phyloP scores from a whole-genome alignment of 768 basidiomycete species.

The Pleurotus citrinopileatus region DNA sequence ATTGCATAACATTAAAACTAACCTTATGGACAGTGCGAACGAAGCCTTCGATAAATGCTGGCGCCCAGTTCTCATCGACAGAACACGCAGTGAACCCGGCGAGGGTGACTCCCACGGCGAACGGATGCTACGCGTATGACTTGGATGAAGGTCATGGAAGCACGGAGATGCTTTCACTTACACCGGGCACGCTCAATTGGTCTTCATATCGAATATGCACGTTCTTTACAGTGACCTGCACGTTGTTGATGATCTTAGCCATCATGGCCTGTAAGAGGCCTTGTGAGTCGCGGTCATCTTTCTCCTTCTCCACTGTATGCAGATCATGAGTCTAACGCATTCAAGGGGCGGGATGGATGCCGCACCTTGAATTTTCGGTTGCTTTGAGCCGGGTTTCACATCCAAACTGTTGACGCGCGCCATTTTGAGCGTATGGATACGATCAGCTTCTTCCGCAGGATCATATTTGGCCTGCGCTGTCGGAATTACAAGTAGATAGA shows the following conservation, averaged over 20 bases:
- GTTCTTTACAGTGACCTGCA: conserved; percentile 94
- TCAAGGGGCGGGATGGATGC: conserved; percentile 10
- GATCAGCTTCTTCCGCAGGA: conserved; percentile 76
- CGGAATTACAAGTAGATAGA: conserved; percentile 91
- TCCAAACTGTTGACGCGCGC: conserved; percentile 8
- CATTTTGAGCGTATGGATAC: conserved; percentile 16
- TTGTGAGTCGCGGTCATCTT: conserved; percentile 71
- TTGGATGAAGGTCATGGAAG: conserved; percentile 6
- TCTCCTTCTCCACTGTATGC: conserved; percentile 19
- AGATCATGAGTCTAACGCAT: neutral
- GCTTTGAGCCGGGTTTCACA: neutral
- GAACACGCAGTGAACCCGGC: conserved; percentile 87
- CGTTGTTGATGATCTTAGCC: conserved; percentile 90
- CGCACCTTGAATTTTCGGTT: neutral
- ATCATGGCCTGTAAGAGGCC: conserved; percentile 80
- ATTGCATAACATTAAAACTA: neutral
- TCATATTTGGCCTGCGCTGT: conserved; percentile 65
- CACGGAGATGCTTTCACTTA: conserved; percentile 35
- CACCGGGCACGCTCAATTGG: conserved; percentile 87
- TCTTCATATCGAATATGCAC: conserved; percentile 98
- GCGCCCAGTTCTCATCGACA: conserved; percentile 83
- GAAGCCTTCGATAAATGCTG: conserved; percentile 90
- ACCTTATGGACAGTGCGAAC: conserved; percentile 89
- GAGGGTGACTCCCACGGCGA: conserved; percentile 88
- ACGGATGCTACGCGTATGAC: conserved; percentile 69